These are phyloP conservation scores for Lithospermum erythrorhizon DNA, from an alignment of 257 asterid species.

Conservation along the genomic window DNA sequence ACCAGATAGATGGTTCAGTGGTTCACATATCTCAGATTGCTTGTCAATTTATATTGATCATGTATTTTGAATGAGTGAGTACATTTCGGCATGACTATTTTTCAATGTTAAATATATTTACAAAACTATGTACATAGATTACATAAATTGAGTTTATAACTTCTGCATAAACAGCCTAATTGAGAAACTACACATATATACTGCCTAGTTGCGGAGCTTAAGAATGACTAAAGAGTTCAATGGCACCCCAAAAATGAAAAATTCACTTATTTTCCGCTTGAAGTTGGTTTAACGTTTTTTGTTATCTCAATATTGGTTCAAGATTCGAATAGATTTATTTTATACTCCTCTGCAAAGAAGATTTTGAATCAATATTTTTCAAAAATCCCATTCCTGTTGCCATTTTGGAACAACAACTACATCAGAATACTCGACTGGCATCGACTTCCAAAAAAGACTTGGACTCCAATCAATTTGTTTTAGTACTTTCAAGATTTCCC, in stretches of 20 bases:
- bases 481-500: slow-evolving; percentile 43
- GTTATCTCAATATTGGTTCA: too few relatives aligned
- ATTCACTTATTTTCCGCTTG: too few relatives aligned
- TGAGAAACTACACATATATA: too few relatives aligned
- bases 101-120: neutral
- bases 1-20: neutral
- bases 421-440: slow-evolving; percentile 36
- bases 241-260: too few relatives aligned
- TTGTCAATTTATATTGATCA: neutral
- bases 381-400: neutral
- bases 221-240: too few relatives aligned
- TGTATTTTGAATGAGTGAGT: neutral
- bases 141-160: too few relatives aligned
- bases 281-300: too few relatives aligned
- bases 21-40: neutral
- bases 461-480: slow-evolving; percentile 55
- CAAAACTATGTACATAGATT: too few relatives aligned
- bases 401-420: neutral
- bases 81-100: neutral
- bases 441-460: slow-evolving; percentile 39
- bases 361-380: neutral
- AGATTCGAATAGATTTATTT: too few relatives aligned
- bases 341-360: too few relatives aligned
- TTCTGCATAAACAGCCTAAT: too few relatives aligned
- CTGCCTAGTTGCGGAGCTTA: too few relatives aligned